Conservation (phyloP, 2,329 filamentous ascomycete genomes). For the Chaetomiaceae sp. region DNA sequence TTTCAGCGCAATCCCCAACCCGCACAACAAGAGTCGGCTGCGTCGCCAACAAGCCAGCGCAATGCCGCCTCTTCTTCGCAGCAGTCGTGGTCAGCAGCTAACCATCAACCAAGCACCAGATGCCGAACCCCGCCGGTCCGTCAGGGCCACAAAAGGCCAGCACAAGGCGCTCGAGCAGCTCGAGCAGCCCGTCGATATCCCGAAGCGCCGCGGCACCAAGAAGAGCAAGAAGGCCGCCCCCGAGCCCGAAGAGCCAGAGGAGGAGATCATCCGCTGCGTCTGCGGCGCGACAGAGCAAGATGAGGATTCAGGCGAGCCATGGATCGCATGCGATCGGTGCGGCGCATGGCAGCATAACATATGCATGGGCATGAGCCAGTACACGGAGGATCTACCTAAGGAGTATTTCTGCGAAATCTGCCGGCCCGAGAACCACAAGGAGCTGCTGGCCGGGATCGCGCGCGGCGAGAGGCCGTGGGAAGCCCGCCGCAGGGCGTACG, state of each 20-base stretch:
- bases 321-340: constrained; percentile 94
- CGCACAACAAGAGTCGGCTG: background rate
- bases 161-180: constrained; percentile 84
- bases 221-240: constrained; percentile 61
- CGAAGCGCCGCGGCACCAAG: constrained; percentile 46
- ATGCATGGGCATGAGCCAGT: constrained; percentile 81
- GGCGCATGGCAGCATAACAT: constrained; percentile 96
- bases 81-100: constrained; percentile 18
- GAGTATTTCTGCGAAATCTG: constrained; percentile 93
- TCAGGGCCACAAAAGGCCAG: constrained; percentile 93
- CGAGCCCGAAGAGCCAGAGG: constrained; percentile 47
- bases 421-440: constrained; percentile 75
- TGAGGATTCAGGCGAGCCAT: constrained; percentile 80
- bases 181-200: constrained; percentile 51
- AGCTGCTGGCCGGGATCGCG: constrained; percentile 71
- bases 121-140: constrained; percentile 83
- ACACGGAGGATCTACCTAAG: constrained; percentile 71
- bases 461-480: constrained; percentile 87
- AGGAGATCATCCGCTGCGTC: constrained; percentile 85
- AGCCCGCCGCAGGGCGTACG: constrained; percentile 57
- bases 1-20: background rate
- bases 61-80: constrained; percentile 11
- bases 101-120: constrained; percentile 36
- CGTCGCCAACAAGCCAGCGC: constrained; percentile 1
- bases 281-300: constrained; percentile 85